These are phyloP conservation scores for Torulaspora delbrueckii DNA, from an alignment of 805 yeast genomes.

Conservation along the genomic window DNA sequence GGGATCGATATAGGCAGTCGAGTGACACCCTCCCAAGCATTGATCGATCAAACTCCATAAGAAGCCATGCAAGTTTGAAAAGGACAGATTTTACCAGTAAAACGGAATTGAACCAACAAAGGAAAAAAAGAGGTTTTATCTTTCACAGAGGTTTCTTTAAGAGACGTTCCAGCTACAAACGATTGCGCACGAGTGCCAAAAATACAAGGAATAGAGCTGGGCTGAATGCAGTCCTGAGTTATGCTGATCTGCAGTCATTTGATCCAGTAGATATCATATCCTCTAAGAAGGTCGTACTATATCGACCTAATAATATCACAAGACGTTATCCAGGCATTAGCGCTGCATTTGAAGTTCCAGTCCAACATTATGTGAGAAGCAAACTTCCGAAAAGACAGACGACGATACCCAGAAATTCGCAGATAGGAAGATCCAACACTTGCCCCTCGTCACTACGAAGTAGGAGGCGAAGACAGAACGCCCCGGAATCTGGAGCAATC, in stretches of 20 bases:
- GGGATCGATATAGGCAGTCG: slow-evolving; percentile 9
- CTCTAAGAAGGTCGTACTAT: slow-evolving; percentile 2
- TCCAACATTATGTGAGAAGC: slow-evolving; percentile 4
- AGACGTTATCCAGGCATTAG: slow-evolving; percentile 4
- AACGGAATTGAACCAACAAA: slow-evolving; percentile 16
- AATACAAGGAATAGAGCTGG: slow-evolving; percentile 17
- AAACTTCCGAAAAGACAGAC: slow-evolving; percentile 4
- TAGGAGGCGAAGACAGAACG: slow-evolving; percentile 6
- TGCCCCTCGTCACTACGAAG: slow-evolving; percentile 13
- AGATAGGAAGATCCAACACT: slow-evolving; percentile 14
- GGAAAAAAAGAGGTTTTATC: slow-evolving; percentile 16
- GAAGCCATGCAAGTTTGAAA: slow-evolving; percentile 14
- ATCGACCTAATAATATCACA: slow-evolving; percentile 4
- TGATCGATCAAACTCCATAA: background rate
- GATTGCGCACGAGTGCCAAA: background rate
- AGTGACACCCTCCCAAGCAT: background rate
- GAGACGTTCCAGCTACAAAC: slow-evolving; percentile 6
- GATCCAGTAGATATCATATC: slow-evolving; percentile 13
- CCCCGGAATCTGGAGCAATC: slow-evolving; percentile 10
- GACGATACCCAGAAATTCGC: background rate
- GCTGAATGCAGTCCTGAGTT: slow-evolving; percentile 20
- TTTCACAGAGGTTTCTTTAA: slow-evolving; percentile 30
- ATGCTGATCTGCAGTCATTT: slow-evolving; percentile 16
- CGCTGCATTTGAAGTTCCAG: slow-evolving; percentile 5
- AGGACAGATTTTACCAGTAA: slow-evolving; percentile 26